These are phyloP conservation scores for Didymella lethalis DNA, from an alignment of 2,329 filamentous ascomycete genomes.

Conservation along the genomic window DNA sequence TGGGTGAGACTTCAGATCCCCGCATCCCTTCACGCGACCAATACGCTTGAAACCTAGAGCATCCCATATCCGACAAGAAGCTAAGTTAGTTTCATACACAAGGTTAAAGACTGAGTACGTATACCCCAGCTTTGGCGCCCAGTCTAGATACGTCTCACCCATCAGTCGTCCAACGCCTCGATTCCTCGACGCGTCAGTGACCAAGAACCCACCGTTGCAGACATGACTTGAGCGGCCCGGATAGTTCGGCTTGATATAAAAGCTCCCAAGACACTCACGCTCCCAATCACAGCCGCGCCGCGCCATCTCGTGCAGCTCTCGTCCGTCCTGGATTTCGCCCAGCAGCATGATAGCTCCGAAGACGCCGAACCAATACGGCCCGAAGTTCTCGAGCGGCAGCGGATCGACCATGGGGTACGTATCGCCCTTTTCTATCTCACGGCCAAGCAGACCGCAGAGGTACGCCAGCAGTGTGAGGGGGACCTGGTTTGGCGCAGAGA, in stretches of 20 bases:
- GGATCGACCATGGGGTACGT: constrained; percentile 88
- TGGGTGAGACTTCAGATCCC: constrained; percentile 58
- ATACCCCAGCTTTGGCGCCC: constrained; percentile 72
- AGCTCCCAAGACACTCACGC: constrained; percentile 83
- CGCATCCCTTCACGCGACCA: constrained; percentile 71
- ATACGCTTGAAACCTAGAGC: constrained; percentile 91
- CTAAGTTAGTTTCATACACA: constrained; percentile 92
- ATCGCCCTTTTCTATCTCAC: constrained; percentile 90
- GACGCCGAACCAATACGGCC: constrained; percentile 88
- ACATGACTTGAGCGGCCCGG: constrained; percentile 89
- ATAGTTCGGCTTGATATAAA: constrained; percentile 95
- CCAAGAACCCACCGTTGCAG: constrained; percentile 69
- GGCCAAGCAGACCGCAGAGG: constrained; percentile 83
- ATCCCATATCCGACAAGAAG: constrained; percentile 90
- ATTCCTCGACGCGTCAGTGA: constrained; percentile 58
- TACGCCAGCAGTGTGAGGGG: constrained; percentile 77
- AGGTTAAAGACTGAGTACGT: constrained; percentile 94
- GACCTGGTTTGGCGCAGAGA: constrained; percentile 78
- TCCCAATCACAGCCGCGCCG: constrained; percentile 71
- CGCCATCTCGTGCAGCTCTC: constrained; percentile 59
- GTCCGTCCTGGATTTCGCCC: constrained; percentile 69
- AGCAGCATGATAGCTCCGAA: constrained; percentile 89
- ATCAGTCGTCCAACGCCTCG: constrained; percentile 60
- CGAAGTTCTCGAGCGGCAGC: constrained; percentile 77
- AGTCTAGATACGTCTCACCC: constrained; percentile 62